Evolutionary conservation across 345 rosid species (phyloP), one percentile per base, ranked within the genome.

Genomic region (Litchi chinensis): DNA sequence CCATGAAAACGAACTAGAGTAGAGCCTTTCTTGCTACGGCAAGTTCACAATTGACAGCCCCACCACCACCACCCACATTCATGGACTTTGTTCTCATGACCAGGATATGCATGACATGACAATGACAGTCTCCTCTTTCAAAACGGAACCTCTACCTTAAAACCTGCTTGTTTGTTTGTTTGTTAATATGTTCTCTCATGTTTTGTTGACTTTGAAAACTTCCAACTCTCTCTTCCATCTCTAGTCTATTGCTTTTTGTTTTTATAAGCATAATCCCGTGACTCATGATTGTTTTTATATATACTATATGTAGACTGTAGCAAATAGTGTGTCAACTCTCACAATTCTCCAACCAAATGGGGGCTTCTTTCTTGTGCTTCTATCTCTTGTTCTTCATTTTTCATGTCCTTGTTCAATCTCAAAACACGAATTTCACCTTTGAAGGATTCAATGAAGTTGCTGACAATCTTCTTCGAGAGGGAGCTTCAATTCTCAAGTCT

Each of bases 361-460:
- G 66, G 5, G 12, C 1, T 44, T 50, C 56, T 50, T 65, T 39
- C 57, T 26, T 62, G 52, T 32, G 32, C 46, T 46, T 68, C 68
- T 40, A 57, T 37, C 44, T 82, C 80, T 56, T 65, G 40, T 48
- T 75, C 63, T 18, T 65, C 28, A 0, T 64, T 18, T 64, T 82
- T 69, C 80, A 73, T 1, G 13, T 44, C 68, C 10, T 76, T 46
- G 44, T 44, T 65, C 77, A 62, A 50, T 76, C 88, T 66, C 67
- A 79, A 37, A 15, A 40, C 11, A 46, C 50, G 0, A 21, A 46
- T 3, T 91, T 88, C 90, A 64, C 28, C 69, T 91, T 82, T 76
- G 26, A 85, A 52, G 90, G 88, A 12, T 92, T 92, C 83, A 80
- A 41, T 24, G 81, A 64, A 44, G 16, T 3, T 0, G 70, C 10